phyloP scores from a whole-genome alignment of 2,329 filamentous ascomycete genomes.

The Colletotrichum cereale region DNA sequence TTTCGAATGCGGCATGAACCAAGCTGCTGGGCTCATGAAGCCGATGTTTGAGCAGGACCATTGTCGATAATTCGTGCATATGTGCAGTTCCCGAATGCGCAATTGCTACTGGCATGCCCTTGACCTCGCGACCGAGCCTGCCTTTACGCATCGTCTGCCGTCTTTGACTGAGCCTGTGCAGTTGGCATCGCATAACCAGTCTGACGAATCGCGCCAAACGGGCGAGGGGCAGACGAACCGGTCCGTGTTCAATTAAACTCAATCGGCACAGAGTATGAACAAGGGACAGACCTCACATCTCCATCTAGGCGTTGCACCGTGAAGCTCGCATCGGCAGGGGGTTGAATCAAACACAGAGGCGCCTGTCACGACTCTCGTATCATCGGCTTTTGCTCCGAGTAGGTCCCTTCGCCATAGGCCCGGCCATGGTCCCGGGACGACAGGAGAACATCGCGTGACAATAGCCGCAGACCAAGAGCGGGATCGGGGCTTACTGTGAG shows the following conservation, averaged over 20 bases:
- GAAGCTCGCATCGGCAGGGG: background rate
- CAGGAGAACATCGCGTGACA: background rate
- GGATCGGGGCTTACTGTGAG: background rate
- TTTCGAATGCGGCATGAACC: background rate
- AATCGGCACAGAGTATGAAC: constrained; percentile 4
- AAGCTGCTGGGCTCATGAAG: background rate
- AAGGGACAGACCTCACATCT: background rate
- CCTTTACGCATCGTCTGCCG: background rate
- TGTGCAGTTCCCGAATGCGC: constrained; percentile 23
- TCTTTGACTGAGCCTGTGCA: background rate
- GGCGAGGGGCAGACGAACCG: constrained; percentile 17
- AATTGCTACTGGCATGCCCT: background rate
- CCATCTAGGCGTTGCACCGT: background rate
- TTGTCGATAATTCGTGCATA: constrained; percentile 11
- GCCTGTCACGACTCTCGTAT: background rate
- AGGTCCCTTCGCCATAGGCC: background rate
- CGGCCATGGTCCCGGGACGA: constrained; percentile 5
- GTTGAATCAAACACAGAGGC: background rate
- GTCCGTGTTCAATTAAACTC: constrained; percentile 21
- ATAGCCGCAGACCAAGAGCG: background rate
- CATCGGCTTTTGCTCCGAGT: background rate
- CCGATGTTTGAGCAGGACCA: constrained; percentile 9
- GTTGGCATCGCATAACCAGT: background rate
- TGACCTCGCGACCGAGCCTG: background rate
- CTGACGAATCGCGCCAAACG: constrained; percentile 18